A percentile compares a stretch with the other conserved stretches of the same genome.
Evolutionary conservation across 768 basidiomycete genomes (phyloP).

Genomic region (Cystobasidium tubakii): DNA sequence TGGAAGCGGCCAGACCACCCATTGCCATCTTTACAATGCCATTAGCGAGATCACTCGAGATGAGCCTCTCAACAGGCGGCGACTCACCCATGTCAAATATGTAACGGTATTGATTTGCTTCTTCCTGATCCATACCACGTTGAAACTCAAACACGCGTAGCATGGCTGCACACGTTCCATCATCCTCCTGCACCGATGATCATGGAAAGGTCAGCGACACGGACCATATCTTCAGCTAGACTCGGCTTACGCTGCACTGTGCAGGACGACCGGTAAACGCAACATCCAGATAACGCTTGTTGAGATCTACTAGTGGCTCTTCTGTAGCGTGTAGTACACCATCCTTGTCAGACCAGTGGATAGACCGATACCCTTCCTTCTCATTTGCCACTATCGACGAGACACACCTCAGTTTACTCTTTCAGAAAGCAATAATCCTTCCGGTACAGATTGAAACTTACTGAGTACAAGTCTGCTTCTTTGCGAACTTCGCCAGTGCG

Average conservation of each 20-base stretch:
- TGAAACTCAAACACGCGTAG: constrained; percentile 9
- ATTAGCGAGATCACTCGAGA: too few relatives aligned
- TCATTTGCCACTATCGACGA: constrained; percentile 23
- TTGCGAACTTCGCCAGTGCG: constrained; percentile 52
- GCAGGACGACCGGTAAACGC: constrained; percentile 72
- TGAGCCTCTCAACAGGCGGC: too few relatives aligned
- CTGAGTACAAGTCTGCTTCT: constrained; percentile 13
- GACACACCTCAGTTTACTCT: too few relatives aligned
- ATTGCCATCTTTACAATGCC: constrained; percentile 72
- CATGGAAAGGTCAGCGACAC: constrained; percentile 38
- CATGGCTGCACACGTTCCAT: constrained; percentile 28
- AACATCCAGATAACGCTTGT: constrained; percentile 75
- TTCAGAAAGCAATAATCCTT: too few relatives aligned
- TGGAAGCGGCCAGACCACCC: constrained; percentile 64
- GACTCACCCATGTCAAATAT: constrained; percentile 65
- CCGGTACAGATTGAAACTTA: constrained; percentile 17
- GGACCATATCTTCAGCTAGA: background rate
- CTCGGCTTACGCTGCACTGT: constrained; percentile 56
- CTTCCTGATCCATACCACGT: constrained; percentile 27
- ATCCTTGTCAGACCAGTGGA: constrained; percentile 38
- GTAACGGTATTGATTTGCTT: constrained; percentile 66
- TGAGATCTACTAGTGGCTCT: constrained; percentile 52
- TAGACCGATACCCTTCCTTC: background rate
- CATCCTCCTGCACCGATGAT: constrained; percentile 33
- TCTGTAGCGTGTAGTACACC: constrained; percentile 37